Base-by-base conservation (phyloP, 306 rosid genomes). In the Trifolium dubium region DNA sequence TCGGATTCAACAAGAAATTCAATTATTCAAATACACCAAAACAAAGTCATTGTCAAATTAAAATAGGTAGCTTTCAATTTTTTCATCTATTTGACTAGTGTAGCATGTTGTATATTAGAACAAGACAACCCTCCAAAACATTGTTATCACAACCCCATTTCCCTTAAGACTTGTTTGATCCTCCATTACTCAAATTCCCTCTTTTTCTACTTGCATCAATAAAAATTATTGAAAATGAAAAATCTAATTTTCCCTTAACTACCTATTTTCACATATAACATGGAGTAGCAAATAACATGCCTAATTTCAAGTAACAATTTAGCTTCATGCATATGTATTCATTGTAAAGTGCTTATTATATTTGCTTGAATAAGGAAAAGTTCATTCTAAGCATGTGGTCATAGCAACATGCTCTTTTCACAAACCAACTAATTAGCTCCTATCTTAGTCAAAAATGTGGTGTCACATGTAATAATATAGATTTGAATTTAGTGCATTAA, bases 381-480 rank as follows among this genome's bases (percentile, higher is more conserved):
- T 47, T 50, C 70, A 69, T 54, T 62, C 2, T 19, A 65, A 31
- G 23, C 40, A 69, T 51, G 76, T 78, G 47, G 65, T n/a, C 44
- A 40, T 59, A 43, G 54, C 77, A 77, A 80, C 43, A 61, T 76
- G 74, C 62, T 47, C 59, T 50, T 61, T 55, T 55, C 19, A 67
- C 66, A 72, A 66, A 61, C 77, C 74, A 80, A 69, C 77, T 53
- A 72, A 76, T 62, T 62, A 62, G 70, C 49, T 51, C 30, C 35
- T 62, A 67, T 53, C 47, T 71, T 79, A 72, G 71, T 72, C 58
- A 75, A 83, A 60, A 63, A 62, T 65, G 69, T 56, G 44, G 70
- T 69, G 60, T 64, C 63, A 69, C 56, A 74, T 77, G 66, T 43
- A 46, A 54, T 10, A 28, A 56, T 28, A 11, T 56, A 10, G 3